Conservation (phyloP, 345 rosid genomes). For the Orychophragmus violaceus region DNA sequence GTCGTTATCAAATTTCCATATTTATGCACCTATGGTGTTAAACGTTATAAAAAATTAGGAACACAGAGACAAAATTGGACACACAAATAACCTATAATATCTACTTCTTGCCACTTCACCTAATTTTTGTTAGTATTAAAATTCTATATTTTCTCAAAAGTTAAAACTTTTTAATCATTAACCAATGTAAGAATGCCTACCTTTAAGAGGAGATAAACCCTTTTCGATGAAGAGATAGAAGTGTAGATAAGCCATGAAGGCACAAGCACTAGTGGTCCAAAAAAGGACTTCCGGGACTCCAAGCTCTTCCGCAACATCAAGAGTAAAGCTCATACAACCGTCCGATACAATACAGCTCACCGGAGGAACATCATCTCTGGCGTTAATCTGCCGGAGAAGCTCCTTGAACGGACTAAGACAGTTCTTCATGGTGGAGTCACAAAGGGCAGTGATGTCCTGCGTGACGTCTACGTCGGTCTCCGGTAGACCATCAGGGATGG, state of each 20-base stretch:
- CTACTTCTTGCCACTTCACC: too few relatives aligned
- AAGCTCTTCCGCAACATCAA: constrained; percentile 30
- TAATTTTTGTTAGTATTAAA: too few relatives aligned
- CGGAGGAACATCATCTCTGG: constrained; percentile 5
- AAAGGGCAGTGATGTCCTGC: constrained; percentile 10
- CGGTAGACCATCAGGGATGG: constrained; percentile 25
- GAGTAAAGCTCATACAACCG: constrained; percentile 26
- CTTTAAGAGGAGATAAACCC: constrained; percentile 19
- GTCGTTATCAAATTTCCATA: not conserved
- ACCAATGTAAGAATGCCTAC: constrained; percentile 4
- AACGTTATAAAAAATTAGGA: not conserved
- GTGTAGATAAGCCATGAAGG: constrained; percentile 14
- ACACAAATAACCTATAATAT: too few relatives aligned
- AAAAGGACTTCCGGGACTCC: constrained; percentile 24
- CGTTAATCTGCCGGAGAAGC: constrained; percentile 17
- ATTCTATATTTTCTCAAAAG: too few relatives aligned
- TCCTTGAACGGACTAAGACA: constrained; percentile 21
- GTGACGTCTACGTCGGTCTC: constrained; percentile 7
- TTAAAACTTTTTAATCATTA: too few relatives aligned
- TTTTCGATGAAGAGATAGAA: constrained; percentile 15
- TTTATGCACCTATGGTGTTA: too few relatives aligned
- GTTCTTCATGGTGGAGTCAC: constrained; percentile 6
- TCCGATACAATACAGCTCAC: constrained; percentile 28
- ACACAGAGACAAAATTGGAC: too few relatives aligned
- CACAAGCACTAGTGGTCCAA: constrained; percentile 21